These are phyloP conservation scores for Candida awuae DNA, from an alignment of 805 yeast genomes.

Conservation along the genomic window DNA sequence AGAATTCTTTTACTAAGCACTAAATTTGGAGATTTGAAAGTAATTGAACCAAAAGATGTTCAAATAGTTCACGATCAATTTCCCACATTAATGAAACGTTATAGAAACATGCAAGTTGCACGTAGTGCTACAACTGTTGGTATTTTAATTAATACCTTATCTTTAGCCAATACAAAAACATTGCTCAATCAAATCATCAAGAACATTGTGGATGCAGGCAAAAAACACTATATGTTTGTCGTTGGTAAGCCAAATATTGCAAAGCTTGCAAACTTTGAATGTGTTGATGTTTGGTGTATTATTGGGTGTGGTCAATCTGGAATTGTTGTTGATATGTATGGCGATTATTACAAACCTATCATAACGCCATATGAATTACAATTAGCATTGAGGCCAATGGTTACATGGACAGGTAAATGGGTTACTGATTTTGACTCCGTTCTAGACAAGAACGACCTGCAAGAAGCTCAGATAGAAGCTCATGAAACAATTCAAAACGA, in stretches of 20 bases:
- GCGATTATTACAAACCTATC: conserved; percentile 83
- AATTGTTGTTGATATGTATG: conserved; percentile 67
- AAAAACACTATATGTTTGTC: conserved; percentile 88
- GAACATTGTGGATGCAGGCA: conserved; percentile 66
- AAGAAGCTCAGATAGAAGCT: conserved; percentile 24
- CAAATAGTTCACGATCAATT: conserved; percentile 48
- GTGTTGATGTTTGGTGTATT: conserved; percentile 90
- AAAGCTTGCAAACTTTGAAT: conserved; percentile 90
- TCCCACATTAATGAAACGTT: conserved; percentile 77
- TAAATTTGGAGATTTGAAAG: conserved; percentile 45
- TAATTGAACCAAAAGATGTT: conserved; percentile 37
- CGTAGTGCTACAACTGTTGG: conserved; percentile 91
- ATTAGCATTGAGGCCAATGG: conserved; percentile 66
- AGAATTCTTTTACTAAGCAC: conserved; percentile 70
- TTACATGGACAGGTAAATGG: conserved; percentile 94
- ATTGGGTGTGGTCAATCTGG: conserved; percentile 95
- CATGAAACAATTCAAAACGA: conserved; percentile 12
- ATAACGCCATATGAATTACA: conserved; percentile 89
- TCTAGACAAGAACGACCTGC: conserved; percentile 32
- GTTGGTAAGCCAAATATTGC: conserved; percentile 98
- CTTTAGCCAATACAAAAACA: conserved; percentile 64
- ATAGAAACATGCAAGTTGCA: conserved; percentile 79
- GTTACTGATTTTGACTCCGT: conserved; percentile 63
- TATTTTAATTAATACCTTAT: conserved; percentile 80
- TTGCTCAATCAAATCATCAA: conserved; percentile 53